Base-by-base conservation (phyloP, 2,329 filamentous ascomycete species). In the Penicillium sclerotigenum region DNA sequence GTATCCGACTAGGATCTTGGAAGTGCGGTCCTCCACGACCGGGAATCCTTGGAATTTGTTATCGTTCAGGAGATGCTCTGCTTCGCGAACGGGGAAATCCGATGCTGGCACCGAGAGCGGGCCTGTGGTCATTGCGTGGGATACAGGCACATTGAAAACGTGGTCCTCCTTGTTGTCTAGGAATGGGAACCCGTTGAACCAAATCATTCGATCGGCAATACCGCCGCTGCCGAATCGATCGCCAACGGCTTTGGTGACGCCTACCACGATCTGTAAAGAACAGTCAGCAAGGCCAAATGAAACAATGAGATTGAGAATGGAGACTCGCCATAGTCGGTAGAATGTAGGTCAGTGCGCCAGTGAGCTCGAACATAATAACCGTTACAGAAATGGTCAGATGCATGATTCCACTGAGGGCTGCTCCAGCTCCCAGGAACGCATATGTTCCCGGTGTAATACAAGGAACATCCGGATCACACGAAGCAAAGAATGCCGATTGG, bases 311-410 rank as follows among this genome's bases (percentile, higher is more conserved):
- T 29, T 26, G 2, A 18, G 33, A 7, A 36, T 20, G 26, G 2
- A 13, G 26, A 66, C 77, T 59, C 69, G 82, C 80, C 94, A 99
- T 99, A 14, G 93, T 97, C 0, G 94, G 94, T 28, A 99, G 79
- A 62, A 99, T 97, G 70, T 99, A 99, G 1, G 92, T 96, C 58
- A 97, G 78, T 7, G 94, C 94, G n/a, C 94, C 94, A 0, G 94
- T 99, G 47, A 99, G 82, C 75, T 99, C 94, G 69, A 97, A 97
- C 94, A 99, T 97, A 73, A 99, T 99, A 68, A 99, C 94, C 2
- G 97, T 93, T 10, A 99, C 91, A 0, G 92, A 95, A 16, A 99
- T 87, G 0, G 93, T 97, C 60, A 99, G 89, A 73, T 97, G 94
- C 93, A 97, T 99, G 69, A 97, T 97, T 10, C 94, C 94, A 71